Evolutionary conservation across 257 asterid genomes (phyloP).

Genomic region (Osmanthus fragrans): DNA sequence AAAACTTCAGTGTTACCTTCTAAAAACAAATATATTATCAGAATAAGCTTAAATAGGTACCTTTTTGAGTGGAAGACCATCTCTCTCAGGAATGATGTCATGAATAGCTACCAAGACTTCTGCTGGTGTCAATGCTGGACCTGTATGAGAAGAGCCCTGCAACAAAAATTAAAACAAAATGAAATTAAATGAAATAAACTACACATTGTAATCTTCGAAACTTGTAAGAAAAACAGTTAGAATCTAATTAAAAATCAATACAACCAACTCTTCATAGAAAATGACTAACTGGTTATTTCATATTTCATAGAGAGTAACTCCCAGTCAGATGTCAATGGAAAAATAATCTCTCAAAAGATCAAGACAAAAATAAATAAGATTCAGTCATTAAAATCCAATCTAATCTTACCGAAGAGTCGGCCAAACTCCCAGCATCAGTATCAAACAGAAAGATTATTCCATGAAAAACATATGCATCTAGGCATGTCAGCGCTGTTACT

Average conservation of each 20-base stretch:
- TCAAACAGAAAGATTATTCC: background rate
- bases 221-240: constrained; percentile 13
- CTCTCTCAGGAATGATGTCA: constrained; percentile 89
- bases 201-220: constrained; percentile 18
- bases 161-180: constrained; percentile 15
- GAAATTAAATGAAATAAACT: background rate
- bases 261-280: constrained; percentile 5
- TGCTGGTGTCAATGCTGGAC: constrained; percentile 95
- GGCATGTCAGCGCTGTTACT: constrained; percentile 3
- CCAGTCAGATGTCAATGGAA: constrained; percentile 14
- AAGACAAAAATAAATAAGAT: background rate
- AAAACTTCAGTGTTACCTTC: background rate
- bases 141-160: constrained; percentile 93
- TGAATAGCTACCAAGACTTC: constrained; percentile 98
- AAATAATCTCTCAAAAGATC: background rate
- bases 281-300: constrained; percentile 2
- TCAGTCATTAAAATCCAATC: background rate
- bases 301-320: constrained; percentile 8
- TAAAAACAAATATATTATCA: background rate
- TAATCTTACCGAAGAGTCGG: background rate
- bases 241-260: constrained; percentile 14
- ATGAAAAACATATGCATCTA: background rate
- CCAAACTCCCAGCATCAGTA: background rate
- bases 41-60: constrained; percentile 34
- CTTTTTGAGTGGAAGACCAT: constrained; percentile 88